Evolutionary conservation across 306 rosid genomes (phyloP), one percentile per base, ranked within the genome.

Genomic region (Echinosophora koreensis): DNA sequence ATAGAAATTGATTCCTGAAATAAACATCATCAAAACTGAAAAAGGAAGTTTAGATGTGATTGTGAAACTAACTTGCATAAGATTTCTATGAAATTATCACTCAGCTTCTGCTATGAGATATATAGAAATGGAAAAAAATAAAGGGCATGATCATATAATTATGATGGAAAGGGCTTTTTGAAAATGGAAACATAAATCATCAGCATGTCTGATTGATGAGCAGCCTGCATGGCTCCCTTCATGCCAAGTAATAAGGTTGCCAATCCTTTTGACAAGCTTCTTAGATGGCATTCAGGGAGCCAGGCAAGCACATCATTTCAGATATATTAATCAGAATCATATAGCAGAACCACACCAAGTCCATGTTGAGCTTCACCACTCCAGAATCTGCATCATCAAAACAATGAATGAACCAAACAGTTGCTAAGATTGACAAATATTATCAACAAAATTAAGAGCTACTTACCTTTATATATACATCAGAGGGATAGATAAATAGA

Each of bases 271-370:
- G 74, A 73, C 82, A 88, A 79, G 79, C 86, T 85, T 76, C 83
- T 75, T 85, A 92, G 11, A 85, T 92, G 97, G 93, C 96, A 90
- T 92, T 71, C 95, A 92, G 92, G 97, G 92, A 92, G 93, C 92
- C 96, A 92, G 95, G 92, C 97, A 87, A 46, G 63, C 75, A 8
- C 46, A 55, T 77, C 38, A 58, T 28, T 59, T 35, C 49, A 60
- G 27, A 30, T 60, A 5, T 22, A 14, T 5, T 13, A 2, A 41
- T 63, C 66, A 52, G 18, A 62, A 62, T 7, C 8, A 28, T 16
- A 15, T 4, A 39, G 10, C 52, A 59, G 2, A 1, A 16, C 10
- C 1, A 38, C 41, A 37, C 4, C 18, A 18, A 69, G n/a, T n/a
- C n/a, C n/a, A n/a, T n/a, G n/a, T n/a, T n/a, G 4, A 52, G 30